phyloP scores from a whole-genome alignment of 139 green algal genomes.

The Penium margaritaceum region DNA sequence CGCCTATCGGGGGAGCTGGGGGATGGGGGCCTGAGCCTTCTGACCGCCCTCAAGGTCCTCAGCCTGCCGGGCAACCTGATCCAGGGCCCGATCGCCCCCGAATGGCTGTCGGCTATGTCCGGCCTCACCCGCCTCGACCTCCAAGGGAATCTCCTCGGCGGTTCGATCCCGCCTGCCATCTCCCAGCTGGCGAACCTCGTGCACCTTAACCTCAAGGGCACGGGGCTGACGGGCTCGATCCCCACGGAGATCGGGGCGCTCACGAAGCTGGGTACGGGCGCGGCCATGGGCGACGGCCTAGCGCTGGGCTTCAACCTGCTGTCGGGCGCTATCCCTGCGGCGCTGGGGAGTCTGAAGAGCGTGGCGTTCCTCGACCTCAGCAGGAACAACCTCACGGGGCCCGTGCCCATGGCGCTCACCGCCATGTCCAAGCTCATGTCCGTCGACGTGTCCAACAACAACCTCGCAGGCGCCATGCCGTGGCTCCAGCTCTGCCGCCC shows the following conservation, averaged over 20 bases:
- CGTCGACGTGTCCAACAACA: neutral
- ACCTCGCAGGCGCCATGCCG: neutral
- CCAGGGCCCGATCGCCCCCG: too few relatives aligned
- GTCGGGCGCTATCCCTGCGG: neutral
- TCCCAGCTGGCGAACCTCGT: too few relatives aligned
- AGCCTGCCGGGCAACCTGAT: too few relatives aligned
- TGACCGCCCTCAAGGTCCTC: too few relatives aligned
- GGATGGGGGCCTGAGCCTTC: too few relatives aligned
- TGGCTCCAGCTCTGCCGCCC: neutral
- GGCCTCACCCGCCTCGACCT: too few relatives aligned
- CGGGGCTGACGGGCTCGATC: too few relatives aligned
- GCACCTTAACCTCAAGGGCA: too few relatives aligned
- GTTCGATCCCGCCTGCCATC: too few relatives aligned
- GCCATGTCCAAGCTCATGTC: neutral
- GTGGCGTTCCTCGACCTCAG: neutral
- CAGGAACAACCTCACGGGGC: neutral
- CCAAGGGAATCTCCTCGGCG: too few relatives aligned
- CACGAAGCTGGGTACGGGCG: neutral
- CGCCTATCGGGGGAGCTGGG: too few relatives aligned
- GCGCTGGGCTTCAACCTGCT: neutral
- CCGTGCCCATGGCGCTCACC: neutral
- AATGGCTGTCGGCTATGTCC: too few relatives aligned
- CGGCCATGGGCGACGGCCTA: neutral
- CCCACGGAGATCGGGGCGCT: slow-evolving; percentile 11
- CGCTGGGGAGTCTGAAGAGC: neutral